Conservation (phyloP, 345 rosid species). For the Camelina hispida region DNA sequence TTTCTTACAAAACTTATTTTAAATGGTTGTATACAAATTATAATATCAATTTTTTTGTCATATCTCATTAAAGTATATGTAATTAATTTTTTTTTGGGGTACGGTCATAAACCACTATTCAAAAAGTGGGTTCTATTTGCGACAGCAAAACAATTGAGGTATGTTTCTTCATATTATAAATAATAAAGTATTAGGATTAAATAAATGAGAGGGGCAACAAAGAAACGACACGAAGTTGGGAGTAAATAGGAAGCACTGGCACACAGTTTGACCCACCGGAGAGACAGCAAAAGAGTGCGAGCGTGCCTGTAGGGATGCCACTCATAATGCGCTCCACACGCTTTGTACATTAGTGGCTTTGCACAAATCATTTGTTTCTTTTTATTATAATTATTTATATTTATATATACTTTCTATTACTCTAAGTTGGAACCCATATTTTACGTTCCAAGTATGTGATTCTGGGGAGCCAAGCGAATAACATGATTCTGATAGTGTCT, state of each 20-base stretch:
- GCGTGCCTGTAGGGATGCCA: slow-evolving; percentile 46
- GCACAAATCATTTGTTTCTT: slow-evolving; percentile 37
- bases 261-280: slow-evolving; percentile 46
- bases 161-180: slow-evolving; percentile 6
- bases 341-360: slow-evolving; percentile 47
- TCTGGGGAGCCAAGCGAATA: slow-evolving; percentile 19
- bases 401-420: slow-evolving; percentile 8
- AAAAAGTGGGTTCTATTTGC: slow-evolving; percentile 3
- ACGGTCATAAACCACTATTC: slow-evolving; percentile 18
- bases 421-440: slow-evolving; percentile 38
- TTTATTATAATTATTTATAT: neutral
- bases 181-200: slow-evolving; percentile 6
- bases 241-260: slow-evolving; percentile 39
- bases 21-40: neutral
- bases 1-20: neutral
- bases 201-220: slow-evolving; percentile 4
- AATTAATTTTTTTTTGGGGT: neutral
- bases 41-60: neutral
- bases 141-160: slow-evolving; percentile 36
- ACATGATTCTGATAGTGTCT: slow-evolving; percentile 12
- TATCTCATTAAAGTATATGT: neutral
- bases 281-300: slow-evolving; percentile 41
- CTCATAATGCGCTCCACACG: slow-evolving; percentile 51
- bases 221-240: slow-evolving; percentile 43
- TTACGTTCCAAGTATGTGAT: slow-evolving; percentile 29